A percentile compares a stretch with the other conserved stretches of the same genome.
phyloP scores from a whole-genome alignment of 257 asterid genomes.

The Ehretia macrophylla region DNA sequence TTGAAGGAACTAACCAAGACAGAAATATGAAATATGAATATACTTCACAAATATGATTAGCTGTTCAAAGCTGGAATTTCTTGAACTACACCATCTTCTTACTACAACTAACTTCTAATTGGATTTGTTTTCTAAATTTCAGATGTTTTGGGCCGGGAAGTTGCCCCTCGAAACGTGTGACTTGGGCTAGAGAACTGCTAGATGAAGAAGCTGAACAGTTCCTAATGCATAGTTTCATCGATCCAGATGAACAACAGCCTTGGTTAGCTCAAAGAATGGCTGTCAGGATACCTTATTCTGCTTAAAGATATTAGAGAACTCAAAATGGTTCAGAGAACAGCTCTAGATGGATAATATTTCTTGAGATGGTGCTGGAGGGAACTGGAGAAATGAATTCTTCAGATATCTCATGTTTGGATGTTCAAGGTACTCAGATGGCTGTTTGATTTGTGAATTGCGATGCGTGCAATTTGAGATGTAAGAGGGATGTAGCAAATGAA shows the following conservation, averaged over 20 bases:
- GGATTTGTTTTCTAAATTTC: conserved; percentile 12
- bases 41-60: neutral
- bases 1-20: neutral
- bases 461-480: neutral
- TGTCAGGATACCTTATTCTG: conserved; percentile 64
- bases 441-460: neutral
- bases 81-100: too few relatives aligned
- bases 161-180: conserved; percentile 68
- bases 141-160: conserved; percentile 94
- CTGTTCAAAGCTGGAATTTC: too few relatives aligned
- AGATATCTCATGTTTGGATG: neutral
- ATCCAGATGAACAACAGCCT: conserved; percentile 66
- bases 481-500: neutral
- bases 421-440: neutral
- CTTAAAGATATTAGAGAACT: conserved; percentile 21
- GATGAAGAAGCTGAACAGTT: conserved; percentile 87
- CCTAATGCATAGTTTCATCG: conserved; percentile 60
- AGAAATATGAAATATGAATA: neutral
- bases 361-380: neutral
- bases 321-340: neutral
- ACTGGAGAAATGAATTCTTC: neutral
- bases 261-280: conserved; percentile 83
- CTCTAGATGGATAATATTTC: neutral
- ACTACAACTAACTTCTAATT: too few relatives aligned
- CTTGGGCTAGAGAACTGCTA: conserved; percentile 81